Conservation (phyloP, 495 filamentous ascomycete genomes). For the Neurospora sp. region DNA sequence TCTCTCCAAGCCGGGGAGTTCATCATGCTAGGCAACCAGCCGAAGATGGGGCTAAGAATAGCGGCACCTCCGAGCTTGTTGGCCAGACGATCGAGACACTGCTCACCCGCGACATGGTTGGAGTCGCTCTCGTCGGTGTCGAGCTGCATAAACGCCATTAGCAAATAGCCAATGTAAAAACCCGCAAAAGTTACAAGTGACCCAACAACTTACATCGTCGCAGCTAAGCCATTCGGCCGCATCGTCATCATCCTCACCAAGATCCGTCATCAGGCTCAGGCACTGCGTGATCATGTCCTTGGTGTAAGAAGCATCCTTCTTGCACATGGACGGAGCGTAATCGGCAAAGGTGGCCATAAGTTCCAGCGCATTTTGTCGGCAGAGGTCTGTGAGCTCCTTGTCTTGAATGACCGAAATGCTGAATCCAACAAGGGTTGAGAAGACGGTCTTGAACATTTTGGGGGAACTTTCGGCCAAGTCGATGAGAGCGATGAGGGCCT, state of each 20-base stretch:
- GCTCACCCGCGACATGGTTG: constrained; percentile 97
- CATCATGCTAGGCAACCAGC: constrained; percentile 97
- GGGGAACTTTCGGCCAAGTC: constrained; percentile 86
- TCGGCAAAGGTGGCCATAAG: constrained; percentile 98
- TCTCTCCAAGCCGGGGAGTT: constrained; percentile 90
- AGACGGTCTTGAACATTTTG: constrained; percentile 92
- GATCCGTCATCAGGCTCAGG: constrained; percentile 97
- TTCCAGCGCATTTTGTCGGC: constrained; percentile 90
- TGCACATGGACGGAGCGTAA: constrained; percentile 84
- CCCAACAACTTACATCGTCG: constrained; percentile 48
- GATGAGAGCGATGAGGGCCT: constrained; percentile 80
- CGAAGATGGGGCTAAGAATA: constrained; percentile 86
- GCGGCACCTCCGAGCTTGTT: constrained; percentile 90
- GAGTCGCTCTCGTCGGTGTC: constrained; percentile 93
- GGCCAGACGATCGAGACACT: constrained; percentile 95
- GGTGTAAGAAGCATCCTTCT: constrained; percentile 82
- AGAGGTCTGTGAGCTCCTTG: constrained; percentile 82
- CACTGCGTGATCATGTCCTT: constrained; percentile 98
- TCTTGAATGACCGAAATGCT: constrained; percentile 88
- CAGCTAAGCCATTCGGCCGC: constrained; percentile 86
- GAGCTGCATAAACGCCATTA: constrained; percentile 24
- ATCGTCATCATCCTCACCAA: constrained; percentile 90
- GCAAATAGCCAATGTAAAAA: too few species aligned
- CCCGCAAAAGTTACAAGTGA: too few species aligned
- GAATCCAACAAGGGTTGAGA: constrained; percentile 84